Conservation (phyloP, 768 basidiomycete species). For the Lactifluus echinatus region DNA sequence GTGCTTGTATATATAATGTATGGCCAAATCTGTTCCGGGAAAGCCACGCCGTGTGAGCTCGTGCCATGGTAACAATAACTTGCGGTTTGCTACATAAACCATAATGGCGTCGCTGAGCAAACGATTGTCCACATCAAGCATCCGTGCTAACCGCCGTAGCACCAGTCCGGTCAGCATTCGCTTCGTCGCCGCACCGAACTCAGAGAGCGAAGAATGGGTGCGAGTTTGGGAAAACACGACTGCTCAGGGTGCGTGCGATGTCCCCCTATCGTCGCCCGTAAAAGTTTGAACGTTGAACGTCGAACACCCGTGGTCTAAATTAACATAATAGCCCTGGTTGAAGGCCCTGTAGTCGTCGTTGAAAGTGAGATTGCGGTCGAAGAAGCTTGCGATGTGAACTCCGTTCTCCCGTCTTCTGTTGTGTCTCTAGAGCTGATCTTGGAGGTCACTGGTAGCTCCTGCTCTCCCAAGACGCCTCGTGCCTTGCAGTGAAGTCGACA, state of each 20-base stretch:
- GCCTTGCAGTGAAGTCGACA: constrained; percentile 50
- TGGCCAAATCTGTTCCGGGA: not conserved
- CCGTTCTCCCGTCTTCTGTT: not conserved
- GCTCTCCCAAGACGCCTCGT: constrained; percentile 51
- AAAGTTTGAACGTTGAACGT: no score
- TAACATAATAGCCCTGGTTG: constrained; percentile 67
- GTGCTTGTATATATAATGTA: not conserved
- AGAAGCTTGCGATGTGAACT: constrained; percentile 68
- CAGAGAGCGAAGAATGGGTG: constrained; percentile 46
- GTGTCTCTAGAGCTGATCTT: constrained; percentile 4
- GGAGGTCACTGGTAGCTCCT: constrained; percentile 37
- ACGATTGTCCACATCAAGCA: constrained; percentile 27
- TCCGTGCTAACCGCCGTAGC: constrained; percentile 17
- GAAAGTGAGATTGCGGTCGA: constrained; percentile 71
- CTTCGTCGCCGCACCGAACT: constrained; percentile 25
- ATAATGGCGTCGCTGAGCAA: constrained; percentile 26
- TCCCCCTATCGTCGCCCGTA: no score
- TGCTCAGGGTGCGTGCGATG: constrained; percentile 45
- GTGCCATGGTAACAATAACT: no score
- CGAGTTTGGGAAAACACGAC: constrained; percentile 45
- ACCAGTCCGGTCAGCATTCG: constrained; percentile 16
- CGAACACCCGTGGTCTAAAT: no score
- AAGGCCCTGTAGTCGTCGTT: constrained; percentile 55
- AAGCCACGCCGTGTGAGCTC: no score
- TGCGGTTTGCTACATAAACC: no score